phyloP scores from a whole-genome alignment of 352 stramenopile species.

The Phytophthora citricola region DNA sequence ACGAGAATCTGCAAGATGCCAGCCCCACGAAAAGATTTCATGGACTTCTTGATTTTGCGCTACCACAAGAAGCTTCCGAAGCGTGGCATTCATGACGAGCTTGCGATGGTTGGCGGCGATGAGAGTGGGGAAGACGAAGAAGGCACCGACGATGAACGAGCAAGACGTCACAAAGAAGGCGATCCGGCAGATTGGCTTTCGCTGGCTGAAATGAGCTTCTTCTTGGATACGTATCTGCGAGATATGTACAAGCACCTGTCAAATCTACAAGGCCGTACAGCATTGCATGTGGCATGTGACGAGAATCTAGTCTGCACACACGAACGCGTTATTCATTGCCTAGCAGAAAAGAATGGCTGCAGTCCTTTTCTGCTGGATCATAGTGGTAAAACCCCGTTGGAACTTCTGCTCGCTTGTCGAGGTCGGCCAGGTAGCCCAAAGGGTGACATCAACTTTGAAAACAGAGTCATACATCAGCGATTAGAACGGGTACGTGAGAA shows the following conservation, averaged over 20 bases:
- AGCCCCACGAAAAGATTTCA: conserved; percentile 41
- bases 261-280: conserved; percentile 70
- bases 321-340: conserved; percentile 62
- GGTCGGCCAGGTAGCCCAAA: conserved; percentile 66
- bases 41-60: conserved; percentile 56
- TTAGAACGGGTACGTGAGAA: conserved; percentile 36
- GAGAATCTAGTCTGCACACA: conserved; percentile 86
- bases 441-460: conserved; percentile 45
- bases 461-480: conserved; percentile 36
- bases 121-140: conserved; percentile 37
- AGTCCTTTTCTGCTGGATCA: conserved; percentile 65
- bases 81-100: conserved; percentile 18
- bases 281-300: conserved; percentile 80
- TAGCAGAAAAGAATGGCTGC: conserved; percentile 61
- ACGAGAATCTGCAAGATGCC: conserved; percentile 31
- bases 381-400: conserved; percentile 39
- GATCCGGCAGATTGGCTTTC: conserved; percentile 61
- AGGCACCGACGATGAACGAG: conserved; percentile 32
- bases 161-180: conserved; percentile 36
- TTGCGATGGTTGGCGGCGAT: conserved; percentile 3
- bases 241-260: conserved; percentile 68
- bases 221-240: conserved; percentile 63
- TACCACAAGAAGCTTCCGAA: conserved; percentile 49
- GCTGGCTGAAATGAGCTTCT: conserved; percentile 59
- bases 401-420: conserved; percentile 59